A percentile compares a stretch with the other conserved stretches of the same genome.
phyloP scores from a whole-genome alignment of 306 rosid genomes.

The Glycine soja region DNA sequence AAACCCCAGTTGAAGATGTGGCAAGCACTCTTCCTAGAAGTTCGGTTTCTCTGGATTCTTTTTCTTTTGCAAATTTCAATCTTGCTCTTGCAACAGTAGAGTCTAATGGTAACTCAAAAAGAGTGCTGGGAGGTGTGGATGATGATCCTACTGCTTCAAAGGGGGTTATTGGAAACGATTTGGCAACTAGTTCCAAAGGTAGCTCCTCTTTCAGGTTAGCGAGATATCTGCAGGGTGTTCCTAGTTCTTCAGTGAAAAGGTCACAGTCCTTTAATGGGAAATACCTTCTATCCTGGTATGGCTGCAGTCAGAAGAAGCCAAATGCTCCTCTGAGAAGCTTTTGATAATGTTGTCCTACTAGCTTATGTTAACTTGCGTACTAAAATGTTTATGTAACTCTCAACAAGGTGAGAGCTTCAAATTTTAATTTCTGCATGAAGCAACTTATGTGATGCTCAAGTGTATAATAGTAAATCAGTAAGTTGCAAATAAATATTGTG shows the following conservation, averaged over 20 bases:
- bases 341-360: slow-evolving; percentile 2
- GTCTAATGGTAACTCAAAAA: slow-evolving; percentile 40
- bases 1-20: slow-evolving; percentile 12
- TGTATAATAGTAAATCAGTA: slow-evolving; percentile 31
- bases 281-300: slow-evolving; percentile 48
- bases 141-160: slow-evolving; percentile 39
- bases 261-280: slow-evolving; percentile 73
- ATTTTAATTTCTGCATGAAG: slow-evolving; percentile 34
- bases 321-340: slow-evolving; percentile 57
- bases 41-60: slow-evolving; percentile 73
- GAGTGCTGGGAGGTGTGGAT: background rate
- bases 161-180: slow-evolving; percentile 48
- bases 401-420: slow-evolving; percentile 51
- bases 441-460: slow-evolving; percentile 38
- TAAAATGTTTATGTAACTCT: slow-evolving; percentile 43
- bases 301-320: slow-evolving; percentile 53
- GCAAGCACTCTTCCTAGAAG: slow-evolving; percentile 48
- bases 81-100: slow-evolving; percentile 42
- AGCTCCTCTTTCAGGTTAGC: slow-evolving; percentile 61
- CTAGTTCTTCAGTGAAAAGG: slow-evolving; percentile 67
- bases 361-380: slow-evolving; percentile 25
- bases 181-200: slow-evolving; percentile 48
- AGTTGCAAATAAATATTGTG: slow-evolving; percentile 41
- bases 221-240: slow-evolving; percentile 49
- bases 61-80: slow-evolving; percentile 56